Evolutionary conservation across 768 basidiomycete genomes (phyloP).

Genomic region (Suillus occidentalis): DNA sequence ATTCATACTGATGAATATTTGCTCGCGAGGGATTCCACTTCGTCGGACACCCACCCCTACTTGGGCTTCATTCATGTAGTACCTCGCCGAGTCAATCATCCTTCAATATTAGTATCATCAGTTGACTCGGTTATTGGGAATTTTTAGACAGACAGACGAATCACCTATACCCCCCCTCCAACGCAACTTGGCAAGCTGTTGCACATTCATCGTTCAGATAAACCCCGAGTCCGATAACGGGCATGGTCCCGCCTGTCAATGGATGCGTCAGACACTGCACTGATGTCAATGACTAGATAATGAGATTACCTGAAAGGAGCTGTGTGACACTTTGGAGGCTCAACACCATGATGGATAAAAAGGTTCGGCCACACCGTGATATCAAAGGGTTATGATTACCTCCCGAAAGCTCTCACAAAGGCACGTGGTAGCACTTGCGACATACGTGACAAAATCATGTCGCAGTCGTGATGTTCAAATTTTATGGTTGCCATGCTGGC

Average conservation of each 20-base stretch:
- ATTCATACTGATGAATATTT: slow-evolving; percentile 31
- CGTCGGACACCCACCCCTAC: slow-evolving; percentile 27
- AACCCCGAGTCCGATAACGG: slow-evolving; percentile 29
- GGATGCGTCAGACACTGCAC: not conserved
- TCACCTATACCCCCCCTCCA: slow-evolving; percentile 30
- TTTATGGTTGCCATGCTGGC: not conserved
- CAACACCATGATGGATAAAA: not conserved
- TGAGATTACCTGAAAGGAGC: not conserved
- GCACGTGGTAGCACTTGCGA: not conserved
- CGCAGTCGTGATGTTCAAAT: not conserved
- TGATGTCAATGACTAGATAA: not conserved
- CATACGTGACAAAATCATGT: not conserved
- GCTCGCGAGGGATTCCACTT: slow-evolving; percentile 23
- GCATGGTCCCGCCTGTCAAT: slow-evolving; percentile 23
- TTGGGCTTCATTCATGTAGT: slow-evolving; percentile 25
- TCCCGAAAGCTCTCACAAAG: not conserved
- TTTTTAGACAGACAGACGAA: not conserved
- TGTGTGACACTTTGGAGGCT: not conserved
- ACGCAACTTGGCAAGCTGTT: slow-evolving; percentile 19
- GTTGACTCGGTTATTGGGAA: not conserved
- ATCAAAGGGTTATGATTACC: not conserved
- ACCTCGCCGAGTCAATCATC: slow-evolving; percentile 28
- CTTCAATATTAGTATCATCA: slow-evolving; percentile 10
- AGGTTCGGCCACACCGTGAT: not conserved
- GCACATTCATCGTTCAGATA: slow-evolving; percentile 16